A percentile compares a stretch with the other conserved stretches of the same genome.
Evolutionary conservation across 2,329 filamentous ascomycete genomes (phyloP).

Genomic region (Stagonosporopsis cucurbitacearum): DNA sequence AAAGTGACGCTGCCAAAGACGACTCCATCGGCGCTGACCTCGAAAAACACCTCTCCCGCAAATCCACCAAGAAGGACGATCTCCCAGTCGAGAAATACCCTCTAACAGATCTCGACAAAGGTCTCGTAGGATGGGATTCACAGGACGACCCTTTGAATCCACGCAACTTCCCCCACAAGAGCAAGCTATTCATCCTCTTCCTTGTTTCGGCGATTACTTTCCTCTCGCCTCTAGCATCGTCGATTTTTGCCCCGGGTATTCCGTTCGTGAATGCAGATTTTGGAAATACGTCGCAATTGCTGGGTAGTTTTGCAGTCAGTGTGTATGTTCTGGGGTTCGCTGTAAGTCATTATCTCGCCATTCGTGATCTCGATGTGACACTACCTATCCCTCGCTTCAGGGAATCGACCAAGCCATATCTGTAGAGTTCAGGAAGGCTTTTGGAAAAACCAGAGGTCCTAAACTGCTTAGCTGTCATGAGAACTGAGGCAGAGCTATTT

Average conservation of each 20-base stretch:
- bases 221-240: slow-evolving; percentile 44
- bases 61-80: slow-evolving; percentile 37
- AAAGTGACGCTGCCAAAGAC: slow-evolving; percentile 12
- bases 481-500: not conserved
- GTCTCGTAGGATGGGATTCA: slow-evolving; percentile 45
- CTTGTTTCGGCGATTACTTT: slow-evolving; percentile 44
- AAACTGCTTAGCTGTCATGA: not conserved
- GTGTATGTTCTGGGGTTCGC: slow-evolving; percentile 48
- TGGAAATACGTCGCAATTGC: slow-evolving; percentile 38
- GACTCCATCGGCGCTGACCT: slow-evolving; percentile 34
- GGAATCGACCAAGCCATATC: not conserved
- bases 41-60: slow-evolving; percentile 41
- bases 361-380: not conserved
- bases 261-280: slow-evolving; percentile 42
- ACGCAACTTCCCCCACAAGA: slow-evolving; percentile 38
- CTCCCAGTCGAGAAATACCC: slow-evolving; percentile 40
- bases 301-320: slow-evolving; percentile 43
- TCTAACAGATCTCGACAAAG: slow-evolving; percentile 42
- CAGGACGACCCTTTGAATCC: slow-evolving; percentile 45
- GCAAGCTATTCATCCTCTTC: slow-evolving; percentile 39
- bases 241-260: slow-evolving; percentile 46
- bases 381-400: not conserved
- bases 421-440: not conserved
- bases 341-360: slow-evolving; percentile 14
- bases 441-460: not conserved